phyloP scores from a whole-genome alignment of 495 filamentous ascomycete genomes.

The Xylaria flabelliformis region DNA sequence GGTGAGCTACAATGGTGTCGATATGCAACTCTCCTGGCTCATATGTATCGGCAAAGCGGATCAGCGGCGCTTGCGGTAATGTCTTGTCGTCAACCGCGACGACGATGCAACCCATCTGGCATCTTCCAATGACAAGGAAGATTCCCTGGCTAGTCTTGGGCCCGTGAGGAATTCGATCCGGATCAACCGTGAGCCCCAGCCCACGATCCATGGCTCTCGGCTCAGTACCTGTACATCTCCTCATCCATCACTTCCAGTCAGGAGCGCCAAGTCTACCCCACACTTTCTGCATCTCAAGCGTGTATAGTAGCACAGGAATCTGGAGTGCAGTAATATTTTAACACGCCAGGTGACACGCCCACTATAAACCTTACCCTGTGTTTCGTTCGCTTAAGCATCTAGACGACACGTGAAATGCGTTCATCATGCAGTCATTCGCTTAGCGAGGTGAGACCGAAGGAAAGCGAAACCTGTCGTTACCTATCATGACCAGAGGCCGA shows the following conservation, averaged over 20 bases:
- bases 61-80: slow-evolving; percentile 26
- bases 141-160: slow-evolving; percentile 34
- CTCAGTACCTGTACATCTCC: slow-evolving; percentile 37
- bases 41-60: slow-evolving; percentile 22
- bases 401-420: slow-evolving; percentile 35
- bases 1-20: neutral
- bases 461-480: slow-evolving; percentile 36
- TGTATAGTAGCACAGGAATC: slow-evolving; percentile 42
- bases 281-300: slow-evolving; percentile 39
- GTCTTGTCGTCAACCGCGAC: slow-evolving; percentile 25
- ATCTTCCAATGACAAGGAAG: slow-evolving; percentile 36
- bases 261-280: slow-evolving; percentile 44
- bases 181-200: slow-evolving; percentile 37
- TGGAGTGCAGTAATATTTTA: slow-evolving; percentile 42
- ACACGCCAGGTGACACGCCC: slow-evolving; percentile 39
- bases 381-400: slow-evolving; percentile 44
- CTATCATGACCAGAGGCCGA: slow-evolving; percentile 30
- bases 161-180: slow-evolving; percentile 40
- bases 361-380: slow-evolving; percentile 41
- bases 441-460: slow-evolving; percentile 40
- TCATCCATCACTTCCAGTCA: slow-evolving; percentile 22
- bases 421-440: slow-evolving; percentile 34
- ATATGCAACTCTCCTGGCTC: slow-evolving; percentile 18
- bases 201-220: slow-evolving; percentile 24
- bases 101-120: slow-evolving; percentile 21